These are phyloP conservation scores for Starmera amethionina DNA, from an alignment of 805 yeast genomes.

Conservation along the genomic window DNA sequence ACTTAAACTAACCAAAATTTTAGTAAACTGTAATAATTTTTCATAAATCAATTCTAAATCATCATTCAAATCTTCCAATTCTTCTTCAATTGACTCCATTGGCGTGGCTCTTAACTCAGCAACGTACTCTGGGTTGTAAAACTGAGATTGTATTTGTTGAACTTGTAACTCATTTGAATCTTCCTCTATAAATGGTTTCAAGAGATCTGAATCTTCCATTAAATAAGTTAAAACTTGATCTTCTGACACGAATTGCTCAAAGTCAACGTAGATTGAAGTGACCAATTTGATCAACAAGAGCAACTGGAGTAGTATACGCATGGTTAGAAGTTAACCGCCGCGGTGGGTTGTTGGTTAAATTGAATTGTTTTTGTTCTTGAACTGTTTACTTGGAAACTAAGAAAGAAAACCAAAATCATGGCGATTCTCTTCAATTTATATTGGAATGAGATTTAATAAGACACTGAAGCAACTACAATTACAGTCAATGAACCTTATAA, in stretches of 20 bases:
- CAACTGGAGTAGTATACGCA: no score
- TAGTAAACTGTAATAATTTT: neutral
- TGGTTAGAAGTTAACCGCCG: no score
- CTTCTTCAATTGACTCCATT: neutral
- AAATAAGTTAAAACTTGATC: neutral
- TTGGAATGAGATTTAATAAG: no score
- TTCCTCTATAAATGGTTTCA: neutral
- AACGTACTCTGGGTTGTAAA: neutral
- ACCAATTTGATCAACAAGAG: no score
- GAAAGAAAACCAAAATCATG: no score
- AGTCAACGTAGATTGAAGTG: neutral
- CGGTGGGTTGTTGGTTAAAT: no score
- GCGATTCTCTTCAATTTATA: no score
- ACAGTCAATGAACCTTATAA: no score
- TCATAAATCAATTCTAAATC: neutral
- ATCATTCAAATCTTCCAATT: slow-evolving; percentile 1
- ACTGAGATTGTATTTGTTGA: neutral
- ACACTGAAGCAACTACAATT: no score
- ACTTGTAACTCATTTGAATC: no score
- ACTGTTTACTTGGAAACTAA: no score
- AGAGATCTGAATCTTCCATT: neutral
- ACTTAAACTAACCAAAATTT: neutral
- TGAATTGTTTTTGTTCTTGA: no score
- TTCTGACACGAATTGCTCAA: neutral
- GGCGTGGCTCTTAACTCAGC: neutral